Conservation (phyloP, 306 rosid species). For the Luffa acutangula region DNA sequence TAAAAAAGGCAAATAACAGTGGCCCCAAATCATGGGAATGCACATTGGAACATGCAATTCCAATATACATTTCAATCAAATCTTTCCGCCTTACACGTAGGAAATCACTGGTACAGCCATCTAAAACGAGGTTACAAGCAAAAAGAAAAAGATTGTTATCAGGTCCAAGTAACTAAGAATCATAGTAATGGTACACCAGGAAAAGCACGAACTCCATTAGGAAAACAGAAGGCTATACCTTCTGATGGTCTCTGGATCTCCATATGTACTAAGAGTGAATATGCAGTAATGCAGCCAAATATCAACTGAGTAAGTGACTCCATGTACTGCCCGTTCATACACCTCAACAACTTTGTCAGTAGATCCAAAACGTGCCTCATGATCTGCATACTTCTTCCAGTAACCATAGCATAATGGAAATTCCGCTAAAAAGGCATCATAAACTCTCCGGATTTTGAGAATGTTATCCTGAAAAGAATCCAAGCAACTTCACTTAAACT, state of each 20-base stretch:
- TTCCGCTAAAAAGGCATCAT: slow-evolving; percentile 87
- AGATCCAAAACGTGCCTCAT: slow-evolving; percentile 74
- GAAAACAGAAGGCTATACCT: slow-evolving; percentile 55
- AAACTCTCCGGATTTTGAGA: slow-evolving; percentile 72
- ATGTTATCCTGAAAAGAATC: slow-evolving; percentile 60
- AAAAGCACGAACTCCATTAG: neutral
- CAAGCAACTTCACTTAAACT: neutral
- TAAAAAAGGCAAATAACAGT: neutral
- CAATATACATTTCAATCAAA: slow-evolving; percentile 66
- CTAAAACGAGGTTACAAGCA: slow-evolving; percentile 63
- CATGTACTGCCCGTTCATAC: slow-evolving; percentile 92
- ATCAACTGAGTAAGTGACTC: slow-evolving; percentile 96
- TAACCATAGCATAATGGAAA: slow-evolving; percentile 97
- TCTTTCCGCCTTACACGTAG: slow-evolving; percentile 68
- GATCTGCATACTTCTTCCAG: slow-evolving; percentile 99
- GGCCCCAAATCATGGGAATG: slow-evolving; percentile 42
- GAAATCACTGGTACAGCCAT: slow-evolving; percentile 75
- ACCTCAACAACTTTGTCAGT: slow-evolving; percentile 92
- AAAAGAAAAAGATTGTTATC: slow-evolving; percentile 28
- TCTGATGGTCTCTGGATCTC: slow-evolving; percentile 87
- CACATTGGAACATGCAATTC: slow-evolving; percentile 44
- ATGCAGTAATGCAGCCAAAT: slow-evolving; percentile 99
- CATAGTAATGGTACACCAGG: neutral
- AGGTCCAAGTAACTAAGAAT: slow-evolving; percentile 31
- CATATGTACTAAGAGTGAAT: slow-evolving; percentile 77